Percentiles rank a stretch among this genome's conserved stretches.
These are phyloP conservation scores for Blastocladiella emersonii DNA, from an alignment of 371 early-diverging fungal genomes.

Conservation along the genomic window DNA sequence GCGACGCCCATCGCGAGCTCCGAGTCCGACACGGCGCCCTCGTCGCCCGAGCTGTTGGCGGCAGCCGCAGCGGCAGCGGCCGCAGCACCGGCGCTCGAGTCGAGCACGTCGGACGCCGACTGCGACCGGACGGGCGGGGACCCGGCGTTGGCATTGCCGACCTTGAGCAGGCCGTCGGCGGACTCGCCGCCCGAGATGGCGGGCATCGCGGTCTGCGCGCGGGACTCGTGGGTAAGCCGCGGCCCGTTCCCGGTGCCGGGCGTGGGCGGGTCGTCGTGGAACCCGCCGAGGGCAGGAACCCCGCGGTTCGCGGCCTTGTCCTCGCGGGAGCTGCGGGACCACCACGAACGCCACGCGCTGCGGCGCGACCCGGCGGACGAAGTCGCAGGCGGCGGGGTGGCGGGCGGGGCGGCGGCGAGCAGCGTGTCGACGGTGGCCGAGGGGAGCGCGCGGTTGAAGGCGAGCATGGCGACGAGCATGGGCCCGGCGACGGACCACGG, in stretches of 20 bases:
- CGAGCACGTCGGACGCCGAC: background rate
- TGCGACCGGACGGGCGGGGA: background rate
- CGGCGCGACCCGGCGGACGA: background rate
- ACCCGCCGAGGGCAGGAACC: background rate
- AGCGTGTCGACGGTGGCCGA: conserved; percentile 9
- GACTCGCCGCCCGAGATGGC: background rate
- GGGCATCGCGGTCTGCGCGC: background rate
- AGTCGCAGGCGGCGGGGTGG: conserved; percentile 4
- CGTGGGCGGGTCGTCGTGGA: background rate
- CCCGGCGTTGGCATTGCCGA: background rate
- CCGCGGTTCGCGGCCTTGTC: background rate
- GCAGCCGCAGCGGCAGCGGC: too few species aligned
- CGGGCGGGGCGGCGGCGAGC: background rate
- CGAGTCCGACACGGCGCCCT: background rate
- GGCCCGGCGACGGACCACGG: conserved; percentile 29
- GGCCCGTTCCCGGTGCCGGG: background rate
- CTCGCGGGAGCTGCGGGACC: background rate
- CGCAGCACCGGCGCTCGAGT: background rate
- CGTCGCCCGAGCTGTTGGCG: background rate
- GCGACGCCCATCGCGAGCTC: background rate
- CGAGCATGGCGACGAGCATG: conserved; percentile 23
- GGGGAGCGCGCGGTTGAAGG: conserved; percentile 22
- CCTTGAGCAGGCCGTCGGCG: too few species aligned
- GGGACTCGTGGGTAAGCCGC: background rate
- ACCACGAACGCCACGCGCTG: background rate